These are phyloP conservation scores for Areca catechu DNA, from an alignment of 176 grass and related monocot species.

Conservation along the genomic window DNA sequence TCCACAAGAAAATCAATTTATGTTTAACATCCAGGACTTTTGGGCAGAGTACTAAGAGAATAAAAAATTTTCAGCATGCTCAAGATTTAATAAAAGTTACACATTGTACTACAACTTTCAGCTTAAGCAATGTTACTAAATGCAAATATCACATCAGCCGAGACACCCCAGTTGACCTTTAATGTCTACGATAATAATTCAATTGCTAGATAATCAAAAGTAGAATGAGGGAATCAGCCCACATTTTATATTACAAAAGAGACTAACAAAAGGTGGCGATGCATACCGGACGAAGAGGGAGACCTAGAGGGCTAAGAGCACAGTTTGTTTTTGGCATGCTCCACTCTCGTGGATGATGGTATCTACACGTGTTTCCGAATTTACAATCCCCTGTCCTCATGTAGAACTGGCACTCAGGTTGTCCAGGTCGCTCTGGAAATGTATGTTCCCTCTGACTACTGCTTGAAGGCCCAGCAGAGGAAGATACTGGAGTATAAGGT, in stretches of 20 bases:
- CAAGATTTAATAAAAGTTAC: too few relatives aligned
- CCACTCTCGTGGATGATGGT: constrained; percentile 50
- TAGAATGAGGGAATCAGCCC: too few relatives aligned
- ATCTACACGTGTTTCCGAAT: constrained; percentile 63
- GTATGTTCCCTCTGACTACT: constrained; percentile 33
- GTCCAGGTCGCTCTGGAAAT: constrained; percentile 59
- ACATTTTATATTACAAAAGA: not conserved
- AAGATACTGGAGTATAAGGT: constrained; percentile 32
- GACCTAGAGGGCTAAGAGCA: constrained; percentile 42
- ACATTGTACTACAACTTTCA: too few relatives aligned
- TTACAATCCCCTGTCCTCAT: constrained; percentile 68
- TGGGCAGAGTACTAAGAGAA: too few relatives aligned
- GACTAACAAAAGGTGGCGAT: not conserved
- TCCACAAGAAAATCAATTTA: too few relatives aligned
- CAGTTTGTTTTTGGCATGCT: constrained; percentile 35
- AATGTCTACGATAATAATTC: too few relatives aligned
- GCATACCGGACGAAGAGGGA: constrained; percentile 67
- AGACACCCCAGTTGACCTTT: too few relatives aligned
- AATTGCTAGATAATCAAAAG: too few relatives aligned
- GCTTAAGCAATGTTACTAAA: too few relatives aligned
- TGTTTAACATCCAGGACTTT: too few relatives aligned
- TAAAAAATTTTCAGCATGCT: too few relatives aligned
- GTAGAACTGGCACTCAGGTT: constrained; percentile 73
- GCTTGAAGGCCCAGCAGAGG: constrained; percentile 33
- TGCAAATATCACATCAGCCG: too few relatives aligned